These are phyloP conservation scores for Fusarium sp. DNA, from an alignment of 2,329 filamentous ascomycete species.

Conservation along the genomic window DNA sequence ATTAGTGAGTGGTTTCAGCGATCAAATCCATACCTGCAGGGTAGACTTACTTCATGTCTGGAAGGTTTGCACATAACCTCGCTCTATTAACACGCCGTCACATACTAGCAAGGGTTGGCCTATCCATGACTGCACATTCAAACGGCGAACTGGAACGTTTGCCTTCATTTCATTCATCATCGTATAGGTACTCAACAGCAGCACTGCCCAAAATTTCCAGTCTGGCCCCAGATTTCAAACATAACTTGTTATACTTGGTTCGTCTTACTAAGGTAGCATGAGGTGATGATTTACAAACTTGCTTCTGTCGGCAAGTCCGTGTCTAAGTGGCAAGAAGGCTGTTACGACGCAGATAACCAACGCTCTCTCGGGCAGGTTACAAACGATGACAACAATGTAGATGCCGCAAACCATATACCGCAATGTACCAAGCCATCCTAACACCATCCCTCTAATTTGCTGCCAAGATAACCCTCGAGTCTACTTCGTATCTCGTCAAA, in stretches of 20 bases:
- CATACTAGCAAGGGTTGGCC: background rate
- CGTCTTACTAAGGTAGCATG: background rate
- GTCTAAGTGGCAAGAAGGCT: background rate
- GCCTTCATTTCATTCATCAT: background rate
- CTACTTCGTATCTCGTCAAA: conserved; percentile 40
- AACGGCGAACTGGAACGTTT: background rate
- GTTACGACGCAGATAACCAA: conserved; percentile 5
- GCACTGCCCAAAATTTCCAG: background rate
- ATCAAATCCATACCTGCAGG: background rate
- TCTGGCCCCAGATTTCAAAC: background rate
- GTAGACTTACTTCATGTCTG: background rate
- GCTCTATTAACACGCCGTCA: background rate
- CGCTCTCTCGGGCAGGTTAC: background rate
- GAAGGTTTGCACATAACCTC: background rate
- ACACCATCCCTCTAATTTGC: conserved; percentile 31
- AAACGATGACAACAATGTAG: conserved; percentile 30
- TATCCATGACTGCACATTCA: background rate
- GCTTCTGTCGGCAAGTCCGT: background rate
- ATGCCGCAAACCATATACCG: conserved; percentile 26
- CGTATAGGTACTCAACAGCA: background rate
- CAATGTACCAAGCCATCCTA: conserved; percentile 26
- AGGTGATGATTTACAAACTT: background rate
- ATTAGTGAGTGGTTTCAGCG: background rate
- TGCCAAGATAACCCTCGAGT: conserved; percentile 25
- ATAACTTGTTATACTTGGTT: background rate